These are phyloP conservation scores for Ophiorrhiza pumila DNA, from an alignment of 257 asterid species.

Conservation along the genomic window DNA sequence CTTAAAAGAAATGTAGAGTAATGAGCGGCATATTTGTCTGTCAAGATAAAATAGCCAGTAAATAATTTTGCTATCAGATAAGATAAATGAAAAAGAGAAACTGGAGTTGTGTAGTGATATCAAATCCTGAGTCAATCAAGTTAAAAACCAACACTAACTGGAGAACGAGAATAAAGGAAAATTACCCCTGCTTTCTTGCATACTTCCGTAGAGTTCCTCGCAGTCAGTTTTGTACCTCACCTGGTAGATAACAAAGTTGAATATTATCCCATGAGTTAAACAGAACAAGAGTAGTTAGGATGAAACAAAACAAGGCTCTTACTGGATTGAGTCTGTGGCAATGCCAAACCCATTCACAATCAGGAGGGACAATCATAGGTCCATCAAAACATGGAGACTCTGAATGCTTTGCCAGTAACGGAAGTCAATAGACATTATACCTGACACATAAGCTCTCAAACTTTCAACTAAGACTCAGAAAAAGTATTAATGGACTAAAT, in stretches of 20 bases:
- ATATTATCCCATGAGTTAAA: constrained; percentile 5
- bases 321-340: constrained; percentile 98
- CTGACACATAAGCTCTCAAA: constrained; percentile 33
- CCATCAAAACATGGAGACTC: constrained; percentile 61
- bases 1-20: too few relatives aligned
- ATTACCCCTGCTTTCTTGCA: too few relatives aligned
- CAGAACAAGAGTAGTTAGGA: constrained; percentile 11
- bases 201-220: constrained; percentile 65
- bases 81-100: too few relatives aligned
- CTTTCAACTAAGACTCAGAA: neutral
- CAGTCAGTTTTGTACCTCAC: constrained; percentile 77
- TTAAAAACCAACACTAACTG: too few relatives aligned
- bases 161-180: too few relatives aligned
- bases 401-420: constrained; percentile 78
- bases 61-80: too few relatives aligned
- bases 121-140: too few relatives aligned
- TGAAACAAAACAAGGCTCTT: constrained; percentile 25
- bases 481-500: neutral
- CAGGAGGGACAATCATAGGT: constrained; percentile 82
- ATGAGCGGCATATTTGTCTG: too few relatives aligned
- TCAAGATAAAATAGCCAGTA: too few relatives aligned
- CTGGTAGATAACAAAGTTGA: constrained; percentile 36
- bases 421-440: constrained; percentile 89
- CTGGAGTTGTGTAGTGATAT: too few relatives aligned
- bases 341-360: constrained; percentile 99